phyloP scores from a whole-genome alignment of 768 basidiomycete species.

The Hericium erinaceus region DNA sequence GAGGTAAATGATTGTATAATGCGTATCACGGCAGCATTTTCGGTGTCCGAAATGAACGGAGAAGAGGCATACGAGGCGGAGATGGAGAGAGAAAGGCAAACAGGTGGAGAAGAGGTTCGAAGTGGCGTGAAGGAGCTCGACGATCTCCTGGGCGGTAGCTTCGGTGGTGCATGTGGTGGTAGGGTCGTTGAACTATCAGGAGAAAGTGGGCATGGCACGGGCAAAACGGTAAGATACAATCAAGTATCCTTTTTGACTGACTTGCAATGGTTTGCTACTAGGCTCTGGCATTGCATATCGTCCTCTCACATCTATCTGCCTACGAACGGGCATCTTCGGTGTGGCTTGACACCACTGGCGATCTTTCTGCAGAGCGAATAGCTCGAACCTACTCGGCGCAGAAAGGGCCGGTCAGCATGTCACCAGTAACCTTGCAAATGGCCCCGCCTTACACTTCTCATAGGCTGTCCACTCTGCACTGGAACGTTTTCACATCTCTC shows the following conservation, averaged over 20 bases:
- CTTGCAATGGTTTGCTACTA: constrained; percentile 20
- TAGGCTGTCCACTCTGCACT: not conserved
- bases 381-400: constrained; percentile 20
- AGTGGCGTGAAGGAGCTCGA: constrained; percentile 43
- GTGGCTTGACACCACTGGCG: constrained; percentile 71
- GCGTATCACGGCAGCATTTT: constrained; percentile 4
- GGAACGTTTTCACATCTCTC: not conserved
- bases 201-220: constrained; percentile 37
- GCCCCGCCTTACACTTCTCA: not conserved
- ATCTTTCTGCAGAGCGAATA: constrained; percentile 48
- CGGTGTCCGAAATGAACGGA: constrained; percentile 17
- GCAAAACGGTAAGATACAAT: constrained; percentile 53
- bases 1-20: constrained; percentile 8
- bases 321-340: constrained; percentile 31
- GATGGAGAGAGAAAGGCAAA: constrained; percentile 13
- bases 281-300: constrained; percentile 53
- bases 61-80: constrained; percentile 20
- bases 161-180: constrained; percentile 28
- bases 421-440: not conserved
- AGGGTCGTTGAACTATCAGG: constrained; percentile 65
- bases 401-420: constrained; percentile 16
- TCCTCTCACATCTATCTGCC: constrained; percentile 40
- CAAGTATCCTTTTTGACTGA: not conserved
- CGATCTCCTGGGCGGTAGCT: constrained; percentile 33
- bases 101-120: constrained; percentile 18